These are phyloP conservation scores for Aspergillus asperescens DNA, from an alignment of 495 filamentous ascomycete genomes.

Conservation along the genomic window DNA sequence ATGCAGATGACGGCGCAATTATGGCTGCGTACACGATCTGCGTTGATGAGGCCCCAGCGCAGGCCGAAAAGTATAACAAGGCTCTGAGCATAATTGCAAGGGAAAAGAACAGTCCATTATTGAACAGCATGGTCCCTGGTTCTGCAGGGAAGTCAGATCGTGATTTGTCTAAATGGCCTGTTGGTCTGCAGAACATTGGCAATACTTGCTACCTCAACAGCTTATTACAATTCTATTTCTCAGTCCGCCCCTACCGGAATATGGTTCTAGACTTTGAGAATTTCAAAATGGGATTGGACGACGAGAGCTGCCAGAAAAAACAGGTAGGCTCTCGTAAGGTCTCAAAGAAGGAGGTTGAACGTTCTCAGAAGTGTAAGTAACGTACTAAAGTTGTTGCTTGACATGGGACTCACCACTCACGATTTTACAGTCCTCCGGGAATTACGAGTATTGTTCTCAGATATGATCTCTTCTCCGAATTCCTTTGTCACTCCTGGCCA, in stretches of 20 bases:
- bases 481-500: constrained; percentile 60
- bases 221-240: constrained; percentile 91
- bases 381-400: background rate
- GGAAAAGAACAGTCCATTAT: constrained; percentile 39
- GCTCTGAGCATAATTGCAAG: constrained; percentile 49
- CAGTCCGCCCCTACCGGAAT: constrained; percentile 73
- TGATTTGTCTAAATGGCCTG: constrained; percentile 54
- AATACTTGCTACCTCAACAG: constrained; percentile 99
- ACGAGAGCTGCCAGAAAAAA: constrained; percentile 54
- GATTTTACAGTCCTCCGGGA: constrained; percentile 57
- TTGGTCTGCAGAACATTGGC: constrained; percentile 86
- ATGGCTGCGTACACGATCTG: constrained; percentile 48
- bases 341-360: constrained; percentile 55
- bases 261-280: constrained; percentile 70
- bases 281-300: constrained; percentile 58
- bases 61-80: constrained; percentile 43
- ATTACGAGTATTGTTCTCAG: constrained; percentile 64
- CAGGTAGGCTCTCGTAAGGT: constrained; percentile 61
- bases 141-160: constrained; percentile 29
- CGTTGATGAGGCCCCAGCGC: constrained; percentile 43
- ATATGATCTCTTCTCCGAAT: constrained; percentile 55
- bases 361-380: constrained; percentile 65
- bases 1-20: constrained; percentile 46
- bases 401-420: background rate
- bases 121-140: constrained; percentile 35